Evolutionary conservation across 2,329 filamentous ascomycete species (phyloP), one percentile per base, ranked within the genome.

Genomic region (Fusarium sp.): DNA sequence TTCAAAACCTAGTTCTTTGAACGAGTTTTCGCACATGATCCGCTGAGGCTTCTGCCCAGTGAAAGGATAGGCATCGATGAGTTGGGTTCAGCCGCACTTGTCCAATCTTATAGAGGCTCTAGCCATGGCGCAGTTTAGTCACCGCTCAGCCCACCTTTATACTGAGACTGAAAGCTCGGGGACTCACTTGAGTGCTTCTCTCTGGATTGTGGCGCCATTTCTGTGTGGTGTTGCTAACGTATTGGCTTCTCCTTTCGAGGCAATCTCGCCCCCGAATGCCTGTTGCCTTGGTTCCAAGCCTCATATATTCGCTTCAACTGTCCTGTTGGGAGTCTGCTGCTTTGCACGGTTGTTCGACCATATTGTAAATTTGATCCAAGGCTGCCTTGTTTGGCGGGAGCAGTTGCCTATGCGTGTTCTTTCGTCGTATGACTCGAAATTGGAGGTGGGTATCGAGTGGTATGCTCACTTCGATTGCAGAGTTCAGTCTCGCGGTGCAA

Each of bases 401-500:
- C 6, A 5, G 31, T 33, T 17, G 14, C 14, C 14, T 33, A 29
- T n/a, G n/a, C 10, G 11, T 18, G 23, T 29, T 25, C 43, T 54
- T 23, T 35, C 6, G 42, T 14, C 15, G 21, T 36, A 23, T 58
- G 42, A n/a, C 40, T 58, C 31, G 39, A 41, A 14, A 21, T 29
- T 41, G 39, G 21, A n/a, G 18, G 17, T 17, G 23, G 25, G 25
- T n/a, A n/a, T 48, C 31, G 25, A 48, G 23, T 35, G 18, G 20
- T 23, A 36, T 35, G 15, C 14, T 52, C 37, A 18, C 23, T 13
- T 39, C 37, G n/a, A 58, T 31, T 9, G 14, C 5, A 17, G 27
- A 31, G 17, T 33, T 73, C 67, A 85, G 43, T 80, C 77, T 48
- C 79, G 80, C 5, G 85, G 84, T 35, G 87, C 85, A 59, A 97